phyloP scores from a whole-genome alignment of 257 asterid genomes.

The Jasminum sambac region DNA sequence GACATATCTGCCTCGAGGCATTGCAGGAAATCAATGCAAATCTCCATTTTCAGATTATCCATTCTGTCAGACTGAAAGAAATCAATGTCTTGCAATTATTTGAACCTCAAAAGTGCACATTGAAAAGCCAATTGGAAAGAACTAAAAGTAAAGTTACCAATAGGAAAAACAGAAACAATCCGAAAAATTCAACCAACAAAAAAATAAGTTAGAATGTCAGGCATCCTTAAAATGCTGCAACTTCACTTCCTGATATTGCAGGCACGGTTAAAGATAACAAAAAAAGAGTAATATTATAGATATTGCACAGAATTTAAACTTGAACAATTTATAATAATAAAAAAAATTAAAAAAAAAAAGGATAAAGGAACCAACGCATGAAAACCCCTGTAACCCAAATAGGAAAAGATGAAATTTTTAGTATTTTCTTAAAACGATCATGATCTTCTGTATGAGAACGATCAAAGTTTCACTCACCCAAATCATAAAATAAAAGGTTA shows the following conservation, averaged over 20 bases:
- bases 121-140: not conserved
- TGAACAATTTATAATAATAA: no score
- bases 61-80: not conserved
- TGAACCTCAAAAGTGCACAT: slow-evolving; percentile 15
- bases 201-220: not conserved
- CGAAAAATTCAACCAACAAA: not conserved
- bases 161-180: not conserved
- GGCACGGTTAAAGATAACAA: not conserved
- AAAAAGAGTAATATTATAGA: not conserved
- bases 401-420: not conserved
- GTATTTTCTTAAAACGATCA: not conserved
- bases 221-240: not conserved
- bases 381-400: no score
- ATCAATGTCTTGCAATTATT: slow-evolving; percentile 13
- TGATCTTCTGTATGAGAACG: not conserved
- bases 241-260: not conserved
- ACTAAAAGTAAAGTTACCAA: not conserved
- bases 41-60: slow-evolving; percentile 39
- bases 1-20: slow-evolving; percentile 51
- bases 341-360: no score
- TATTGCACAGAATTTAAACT: not conserved
- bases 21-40: slow-evolving; percentile 46
- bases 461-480: not conserved
- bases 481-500: not conserved
- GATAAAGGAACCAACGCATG: no score